Conservation (phyloP, 306 rosid species). For the Glycine tomentella region DNA sequence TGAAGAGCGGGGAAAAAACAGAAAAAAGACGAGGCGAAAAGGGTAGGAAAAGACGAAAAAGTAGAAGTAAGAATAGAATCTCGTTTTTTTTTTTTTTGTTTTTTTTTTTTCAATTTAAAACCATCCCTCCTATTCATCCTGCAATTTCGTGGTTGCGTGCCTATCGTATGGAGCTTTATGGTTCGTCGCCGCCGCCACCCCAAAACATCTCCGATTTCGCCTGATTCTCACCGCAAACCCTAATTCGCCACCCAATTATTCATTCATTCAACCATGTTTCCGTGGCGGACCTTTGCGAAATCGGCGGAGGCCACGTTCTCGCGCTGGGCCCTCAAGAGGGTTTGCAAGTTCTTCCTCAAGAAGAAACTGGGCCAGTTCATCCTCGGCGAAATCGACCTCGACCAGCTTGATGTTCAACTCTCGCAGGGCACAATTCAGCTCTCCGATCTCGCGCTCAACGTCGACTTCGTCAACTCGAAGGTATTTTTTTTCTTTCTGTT, state of each 20-base stretch:
- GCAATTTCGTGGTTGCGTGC: conserved; percentile 34
- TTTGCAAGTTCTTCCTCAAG: conserved; percentile 86
- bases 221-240: conserved; percentile 32
- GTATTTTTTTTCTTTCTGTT: conserved; percentile 39
- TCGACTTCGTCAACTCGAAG: conserved; percentile 82
- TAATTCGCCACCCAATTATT: conserved; percentile 21
- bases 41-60: conserved; percentile 34
- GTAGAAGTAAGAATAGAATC: neutral
- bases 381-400: conserved; percentile 86
- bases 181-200: conserved; percentile 38
- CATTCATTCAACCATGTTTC: conserved; percentile 63
- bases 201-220: conserved; percentile 30
- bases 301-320: conserved; percentile 97
- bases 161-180: conserved; percentile 50
- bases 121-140: neutral
- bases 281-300: conserved; percentile 91
- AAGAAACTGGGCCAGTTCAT: conserved; percentile 92
- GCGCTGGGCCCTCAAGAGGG: conserved; percentile 84
- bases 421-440: conserved; percentile 88
- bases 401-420: conserved; percentile 93
- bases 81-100: neutral
- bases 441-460: conserved; percentile 85
- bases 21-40: too few species aligned
- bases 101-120: neutral
- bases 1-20: too few species aligned